phyloP scores from a whole-genome alignment of 1,284 basidiomycete genomes.

The Flammula alnicola region DNA sequence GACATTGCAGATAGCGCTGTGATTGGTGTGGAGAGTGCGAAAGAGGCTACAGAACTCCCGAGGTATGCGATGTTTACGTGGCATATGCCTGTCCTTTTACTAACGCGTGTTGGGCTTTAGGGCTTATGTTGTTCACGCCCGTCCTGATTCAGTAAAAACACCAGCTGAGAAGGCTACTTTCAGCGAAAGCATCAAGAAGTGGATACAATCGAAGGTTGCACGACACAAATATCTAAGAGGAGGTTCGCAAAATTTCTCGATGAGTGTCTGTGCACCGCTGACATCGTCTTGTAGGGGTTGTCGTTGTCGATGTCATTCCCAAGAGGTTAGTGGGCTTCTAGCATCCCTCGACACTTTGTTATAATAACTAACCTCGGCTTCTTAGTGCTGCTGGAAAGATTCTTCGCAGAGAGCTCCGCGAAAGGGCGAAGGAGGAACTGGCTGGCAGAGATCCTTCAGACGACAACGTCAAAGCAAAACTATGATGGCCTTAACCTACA shows the following conservation, averaged over 20 bases:
- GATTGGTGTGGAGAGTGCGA: slow-evolving; percentile 65
- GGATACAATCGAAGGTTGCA: slow-evolving; percentile 68
- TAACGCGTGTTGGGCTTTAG: slow-evolving; percentile 34
- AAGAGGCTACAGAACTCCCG: slow-evolving; percentile 78
- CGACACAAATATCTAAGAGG: slow-evolving; percentile 70
- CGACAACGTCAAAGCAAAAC: slow-evolving; percentile 33
- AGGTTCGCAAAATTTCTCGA: slow-evolving; percentile 34
- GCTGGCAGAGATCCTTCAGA: slow-evolving; percentile 39
- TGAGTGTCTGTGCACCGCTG: too few relatives aligned
- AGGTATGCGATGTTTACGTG: slow-evolving; percentile 45
- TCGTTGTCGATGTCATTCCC: slow-evolving; percentile 60
- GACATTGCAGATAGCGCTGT: slow-evolving; percentile 76
- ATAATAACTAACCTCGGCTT: slow-evolving; percentile 8
- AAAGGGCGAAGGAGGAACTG: slow-evolving; percentile 62
- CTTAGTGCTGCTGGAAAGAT: slow-evolving; percentile 75
- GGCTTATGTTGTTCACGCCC: slow-evolving; percentile 71
- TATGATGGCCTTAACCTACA: slow-evolving; percentile 26
- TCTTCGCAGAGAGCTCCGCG: slow-evolving; percentile 63
- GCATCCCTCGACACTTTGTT: neutral
- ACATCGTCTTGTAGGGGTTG: slow-evolving; percentile 49
- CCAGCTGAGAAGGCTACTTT: slow-evolving; percentile 46
- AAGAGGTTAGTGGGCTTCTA: slow-evolving; percentile 57
- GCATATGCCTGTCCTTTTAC: neutral
- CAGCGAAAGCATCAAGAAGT: slow-evolving; percentile 54
- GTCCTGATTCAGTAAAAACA: slow-evolving; percentile 41